phyloP scores from a whole-genome alignment of 169 alveolate genomes.

The Cyclospora cayetanensis region DNA sequence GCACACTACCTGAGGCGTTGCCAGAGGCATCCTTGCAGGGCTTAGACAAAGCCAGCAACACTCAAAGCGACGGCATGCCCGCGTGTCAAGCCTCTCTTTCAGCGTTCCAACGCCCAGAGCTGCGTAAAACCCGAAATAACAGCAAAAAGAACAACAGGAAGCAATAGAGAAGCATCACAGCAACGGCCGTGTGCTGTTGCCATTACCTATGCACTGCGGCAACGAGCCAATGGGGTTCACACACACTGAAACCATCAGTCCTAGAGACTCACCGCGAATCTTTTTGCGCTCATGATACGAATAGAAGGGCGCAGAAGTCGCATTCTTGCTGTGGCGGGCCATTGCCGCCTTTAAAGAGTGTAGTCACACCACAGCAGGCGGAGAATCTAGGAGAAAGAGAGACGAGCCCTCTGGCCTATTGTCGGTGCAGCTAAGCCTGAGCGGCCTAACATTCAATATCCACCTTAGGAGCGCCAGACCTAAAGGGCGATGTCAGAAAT shows the following conservation, averaged over 20 bases:
- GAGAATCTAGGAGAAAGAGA: background rate
- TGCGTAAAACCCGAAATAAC: no score
- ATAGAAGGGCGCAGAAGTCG: slow-evolving; percentile 59
- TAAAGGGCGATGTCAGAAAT: no score
- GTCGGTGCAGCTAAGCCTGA: no score
- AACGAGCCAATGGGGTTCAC: background rate
- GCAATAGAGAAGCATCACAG: background rate
- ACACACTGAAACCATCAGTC: background rate
- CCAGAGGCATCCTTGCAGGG: slow-evolving; percentile 88
- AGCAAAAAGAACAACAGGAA: background rate
- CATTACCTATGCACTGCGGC: background rate
- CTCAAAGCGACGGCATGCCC: slow-evolving; percentile 90
- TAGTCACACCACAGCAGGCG: background rate
- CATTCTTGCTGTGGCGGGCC: slow-evolving; percentile 69
- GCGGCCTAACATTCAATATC: no score
- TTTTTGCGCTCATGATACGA: slow-evolving; percentile 67
- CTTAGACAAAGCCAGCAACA: slow-evolving; percentile 93
- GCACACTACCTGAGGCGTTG: slow-evolving; percentile 80
- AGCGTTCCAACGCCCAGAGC: slow-evolving; percentile 84
- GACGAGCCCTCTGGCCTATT: no score
- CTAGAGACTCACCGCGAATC: slow-evolving; percentile 45
- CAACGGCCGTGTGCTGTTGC: background rate
- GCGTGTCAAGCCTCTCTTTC: slow-evolving; percentile 90
- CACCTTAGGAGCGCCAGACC: no score
- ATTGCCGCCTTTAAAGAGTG: background rate